Conservation (phyloP, 345 rosid species). For the Citrus trifoliata region DNA sequence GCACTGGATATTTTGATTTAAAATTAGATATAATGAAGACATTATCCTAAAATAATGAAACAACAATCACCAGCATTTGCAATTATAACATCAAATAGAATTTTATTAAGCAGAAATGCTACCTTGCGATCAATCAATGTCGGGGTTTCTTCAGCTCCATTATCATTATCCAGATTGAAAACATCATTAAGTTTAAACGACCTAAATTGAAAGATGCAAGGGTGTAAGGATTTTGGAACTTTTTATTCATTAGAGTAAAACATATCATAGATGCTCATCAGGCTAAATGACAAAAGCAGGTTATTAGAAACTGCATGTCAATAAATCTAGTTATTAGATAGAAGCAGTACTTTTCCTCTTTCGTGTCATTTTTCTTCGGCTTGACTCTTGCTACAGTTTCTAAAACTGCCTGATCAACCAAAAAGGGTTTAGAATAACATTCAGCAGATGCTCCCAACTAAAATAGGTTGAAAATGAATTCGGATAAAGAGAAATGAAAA, state of each 20-base stretch:
- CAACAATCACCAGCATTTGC: background rate
- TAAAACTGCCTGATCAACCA: conserved; percentile 43
- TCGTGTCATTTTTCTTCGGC: conserved; percentile 52
- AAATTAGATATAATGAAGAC: conserved; percentile 55
- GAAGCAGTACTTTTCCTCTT: conserved; percentile 49
- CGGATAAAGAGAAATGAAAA: background rate
- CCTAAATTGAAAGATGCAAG: conserved; percentile 24
- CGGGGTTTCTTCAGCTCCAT: conserved; percentile 50
- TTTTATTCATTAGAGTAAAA: background rate
- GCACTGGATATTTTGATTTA: conserved; percentile 56
- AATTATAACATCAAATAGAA: background rate
- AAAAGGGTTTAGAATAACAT: background rate
- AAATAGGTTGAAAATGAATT: background rate
- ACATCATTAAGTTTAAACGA: conserved; percentile 45
- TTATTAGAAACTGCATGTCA: background rate
- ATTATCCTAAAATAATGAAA: conserved; percentile 43
- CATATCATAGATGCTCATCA: background rate
- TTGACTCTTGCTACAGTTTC: conserved; percentile 60
- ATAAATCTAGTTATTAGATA: background rate
- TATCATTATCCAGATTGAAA: conserved; percentile 53
- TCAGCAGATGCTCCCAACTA: conserved; percentile 3
- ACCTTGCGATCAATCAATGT: conserved; percentile 55
- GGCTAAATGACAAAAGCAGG: background rate
- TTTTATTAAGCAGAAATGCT: conserved; percentile 1
- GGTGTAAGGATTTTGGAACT: conserved; percentile 4